Conservation (phyloP, 805 yeast species). For the Candida maltosa region DNA sequence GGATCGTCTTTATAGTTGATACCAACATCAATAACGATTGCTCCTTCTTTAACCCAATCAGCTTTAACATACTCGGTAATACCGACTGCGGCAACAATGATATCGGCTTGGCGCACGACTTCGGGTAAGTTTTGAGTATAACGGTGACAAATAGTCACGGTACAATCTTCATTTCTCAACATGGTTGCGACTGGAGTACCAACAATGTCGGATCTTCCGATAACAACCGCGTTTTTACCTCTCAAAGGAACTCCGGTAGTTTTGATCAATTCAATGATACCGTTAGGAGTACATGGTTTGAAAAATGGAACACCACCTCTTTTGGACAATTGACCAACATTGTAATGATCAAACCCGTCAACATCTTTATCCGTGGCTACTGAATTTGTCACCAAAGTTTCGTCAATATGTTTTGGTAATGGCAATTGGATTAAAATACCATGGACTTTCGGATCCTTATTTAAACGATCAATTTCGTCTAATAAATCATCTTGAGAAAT, state of each 20-base stretch:
- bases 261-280: slow-evolving; percentile 77
- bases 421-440: slow-evolving; percentile 92
- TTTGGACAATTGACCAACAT: slow-evolving; percentile 87
- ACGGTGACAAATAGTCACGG: slow-evolving; percentile 82
- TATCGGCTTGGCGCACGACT: slow-evolving; percentile 68
- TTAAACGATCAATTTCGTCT: slow-evolving; percentile 57
- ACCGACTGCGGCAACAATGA: slow-evolving; percentile 91
- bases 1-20: slow-evolving; percentile 83
- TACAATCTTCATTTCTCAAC: slow-evolving; percentile 74
- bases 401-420: slow-evolving; percentile 75
- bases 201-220: slow-evolving; percentile 94
- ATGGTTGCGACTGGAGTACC: slow-evolving; percentile 90
- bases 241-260: slow-evolving; percentile 61
- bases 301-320: slow-evolving; percentile 80
- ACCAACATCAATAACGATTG: slow-evolving; percentile 91
- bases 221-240: slow-evolving; percentile 87
- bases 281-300: slow-evolving; percentile 94
- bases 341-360: slow-evolving; percentile 88
- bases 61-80: slow-evolving; percentile 80
- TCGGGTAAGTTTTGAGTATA: slow-evolving; percentile 50
- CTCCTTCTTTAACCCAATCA: slow-evolving; percentile 82
- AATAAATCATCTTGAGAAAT: slow-evolving; percentile 61
- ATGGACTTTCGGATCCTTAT: slow-evolving; percentile 72
- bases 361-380: slow-evolving; percentile 87
- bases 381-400: slow-evolving; percentile 72